phyloP scores from a whole-genome alignment of 1,284 basidiomycete genomes.

The Meira miltonrushii region DNA sequence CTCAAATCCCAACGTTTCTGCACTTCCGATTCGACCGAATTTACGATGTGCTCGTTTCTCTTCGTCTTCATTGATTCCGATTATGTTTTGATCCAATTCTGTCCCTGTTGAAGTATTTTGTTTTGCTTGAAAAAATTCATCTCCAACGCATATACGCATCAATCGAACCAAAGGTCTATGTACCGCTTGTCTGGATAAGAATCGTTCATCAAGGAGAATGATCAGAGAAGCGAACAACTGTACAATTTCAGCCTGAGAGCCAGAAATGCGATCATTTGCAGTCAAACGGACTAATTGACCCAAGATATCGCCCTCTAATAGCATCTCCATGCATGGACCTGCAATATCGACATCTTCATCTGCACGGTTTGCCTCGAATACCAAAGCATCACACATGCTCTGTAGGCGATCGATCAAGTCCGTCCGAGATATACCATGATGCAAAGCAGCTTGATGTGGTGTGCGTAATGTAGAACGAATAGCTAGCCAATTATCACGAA shows the following conservation, averaged over 20 bases:
- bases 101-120: constrained; percentile 9
- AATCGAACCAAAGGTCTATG: constrained; percentile 80
- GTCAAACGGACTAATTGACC: constrained; percentile 42
- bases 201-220: constrained; percentile 48
- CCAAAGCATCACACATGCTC: constrained; percentile 79
- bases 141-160: constrained; percentile 82
- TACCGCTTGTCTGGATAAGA: constrained; percentile 42
- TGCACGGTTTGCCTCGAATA: constrained; percentile 73
- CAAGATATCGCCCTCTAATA: constrained; percentile 68
- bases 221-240: constrained; percentile 45
- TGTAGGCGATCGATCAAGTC: constrained; percentile 71
- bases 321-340: constrained; percentile 80
- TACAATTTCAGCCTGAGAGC: constrained; percentile 44
- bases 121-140: constrained; percentile 57
- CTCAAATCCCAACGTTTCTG: constrained; percentile 11
- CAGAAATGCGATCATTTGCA: constrained; percentile 40
- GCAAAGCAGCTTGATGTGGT: constrained; percentile 56
- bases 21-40: constrained; percentile 16
- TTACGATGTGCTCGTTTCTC: constrained; percentile 31
- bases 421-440: constrained; percentile 73
- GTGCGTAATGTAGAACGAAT: neutral
- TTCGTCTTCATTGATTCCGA: constrained; percentile 14
- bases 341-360: constrained; percentile 62
- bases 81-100: constrained; percentile 13
- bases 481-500: too few species aligned